Percentiles rank a stretch among this genome's conserved stretches.
Conservation (phyloP, 2,329 filamentous ascomycete genomes). For the Stromatinia cepivora region DNA sequence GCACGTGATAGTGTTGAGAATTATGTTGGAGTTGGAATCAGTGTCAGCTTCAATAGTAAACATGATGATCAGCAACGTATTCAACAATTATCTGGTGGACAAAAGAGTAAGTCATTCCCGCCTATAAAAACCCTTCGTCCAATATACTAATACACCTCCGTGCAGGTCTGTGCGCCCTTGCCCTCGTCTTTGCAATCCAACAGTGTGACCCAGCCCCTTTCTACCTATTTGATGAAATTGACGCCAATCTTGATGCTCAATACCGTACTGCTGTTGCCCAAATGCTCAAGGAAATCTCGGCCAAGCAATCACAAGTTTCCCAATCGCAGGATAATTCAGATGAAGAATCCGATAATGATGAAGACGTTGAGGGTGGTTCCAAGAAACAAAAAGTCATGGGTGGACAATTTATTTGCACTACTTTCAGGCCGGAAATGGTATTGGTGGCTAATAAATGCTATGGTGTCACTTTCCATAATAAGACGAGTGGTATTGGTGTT, state of each 20-base stretch:
- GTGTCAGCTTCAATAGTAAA: constrained; percentile 97
- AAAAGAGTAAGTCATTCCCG: constrained; percentile 75
- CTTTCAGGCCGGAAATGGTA: constrained; percentile 95
- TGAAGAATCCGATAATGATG: constrained; percentile 43
- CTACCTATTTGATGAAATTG: constrained; percentile 99
- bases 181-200: constrained; percentile 97
- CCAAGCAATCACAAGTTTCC: constrained; percentile 44
- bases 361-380: constrained; percentile 40
- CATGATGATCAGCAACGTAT: constrained; percentile 98
- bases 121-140: neutral
- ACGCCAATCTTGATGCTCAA: constrained; percentile 96
- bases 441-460: constrained; percentile 97
- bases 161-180: constrained; percentile 87
- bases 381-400: constrained; percentile 41
- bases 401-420: constrained; percentile 96
- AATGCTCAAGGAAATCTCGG: constrained; percentile 77
- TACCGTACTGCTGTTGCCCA: constrained; percentile 94
- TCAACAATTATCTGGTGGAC: constrained; percentile 93
- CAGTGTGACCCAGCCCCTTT: constrained; percentile 96
- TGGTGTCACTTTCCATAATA: constrained; percentile 89
- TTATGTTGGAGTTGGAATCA: constrained; percentile 94
- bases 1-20: constrained; percentile 79
- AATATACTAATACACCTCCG: constrained; percentile 29
- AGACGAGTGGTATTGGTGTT: constrained; percentile 91
- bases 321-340: constrained; percentile 20